These are phyloP conservation scores for Annulohypoxylon stygium DNA, from an alignment of 495 filamentous ascomycete genomes.

Conservation along the genomic window DNA sequence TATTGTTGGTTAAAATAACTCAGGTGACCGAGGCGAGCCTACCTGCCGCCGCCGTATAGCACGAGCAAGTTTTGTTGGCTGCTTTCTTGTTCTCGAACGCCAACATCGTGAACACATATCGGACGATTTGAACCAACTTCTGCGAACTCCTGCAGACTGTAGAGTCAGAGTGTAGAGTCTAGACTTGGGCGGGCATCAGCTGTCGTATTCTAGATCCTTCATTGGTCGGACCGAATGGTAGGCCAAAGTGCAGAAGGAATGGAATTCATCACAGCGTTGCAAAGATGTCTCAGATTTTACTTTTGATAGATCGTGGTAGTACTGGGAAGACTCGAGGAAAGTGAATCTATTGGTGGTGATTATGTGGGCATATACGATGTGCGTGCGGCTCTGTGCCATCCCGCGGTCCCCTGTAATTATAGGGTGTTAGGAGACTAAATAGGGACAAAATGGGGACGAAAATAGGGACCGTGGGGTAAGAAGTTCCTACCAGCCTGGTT, in stretches of 20 bases:
- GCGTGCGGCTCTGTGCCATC: slow-evolving; percentile 31
- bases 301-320: slow-evolving; percentile 6
- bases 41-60: background rate
- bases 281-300: slow-evolving; percentile 15
- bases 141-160: background rate
- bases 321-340: background rate
- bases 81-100: background rate
- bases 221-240: slow-evolving; percentile 16
- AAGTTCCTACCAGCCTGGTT: background rate
- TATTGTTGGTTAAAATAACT: background rate
- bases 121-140: background rate
- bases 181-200: background rate
- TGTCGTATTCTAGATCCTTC: background rate
- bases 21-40: background rate
- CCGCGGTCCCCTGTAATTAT: slow-evolving; percentile 7
- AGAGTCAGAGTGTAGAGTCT: background rate
- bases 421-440: background rate
- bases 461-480: slow-evolving; percentile 5
- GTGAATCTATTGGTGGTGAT: background rate
- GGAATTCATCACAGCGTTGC: background rate
- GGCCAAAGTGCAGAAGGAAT: background rate
- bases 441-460: background rate
- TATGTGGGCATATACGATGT: slow-evolving; percentile 6
- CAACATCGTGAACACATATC: background rate
- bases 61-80: background rate